Evolutionary conservation across 78 protist species (phyloP), one percentile per base, ranked within the genome.

Genomic region (Tieghemostelium lacteum): DNA sequence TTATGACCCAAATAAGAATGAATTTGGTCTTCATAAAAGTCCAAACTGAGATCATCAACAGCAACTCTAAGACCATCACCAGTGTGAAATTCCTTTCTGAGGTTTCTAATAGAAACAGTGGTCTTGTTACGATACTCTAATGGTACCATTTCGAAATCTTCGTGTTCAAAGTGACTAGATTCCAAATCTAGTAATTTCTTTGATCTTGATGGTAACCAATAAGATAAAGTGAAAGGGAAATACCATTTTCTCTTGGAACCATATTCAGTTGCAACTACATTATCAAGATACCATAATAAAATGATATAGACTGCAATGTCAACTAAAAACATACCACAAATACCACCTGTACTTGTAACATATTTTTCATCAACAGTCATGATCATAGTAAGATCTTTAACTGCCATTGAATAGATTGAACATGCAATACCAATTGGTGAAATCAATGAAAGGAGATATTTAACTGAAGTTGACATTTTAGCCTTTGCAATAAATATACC

Each of bases 401-500:
- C 31, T 19, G 37, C 65, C 63, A 64, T 64, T 33, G 75, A n/a
- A 64, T 37, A 77, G 0, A 37, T 49, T 24, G 87, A 52, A 65
- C 75, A 65, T 6, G 87, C 74, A 22, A 77, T 29, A 28, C 63
- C 91, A 69, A 83, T 60, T 39, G 91, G 91, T 69, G 91, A 69
- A 19, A 83, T 22, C 26, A 83, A 33, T 37, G 62, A 69, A 12
- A 83, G 52, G 36, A 83, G 40, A 10, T 37, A 45, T 60, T 83
- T 83, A 8, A 34, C 78, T 19, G n/a, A 33, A 22, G 52, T 61
- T 2, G 50, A 49, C 17, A 83, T 45, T 6, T 69, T 52, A n/a
- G 24, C 61, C n/a, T 83, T 83, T 8, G 91, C 76, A 58, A 83
- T 45, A 57, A 83, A 83, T 16, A 83, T 60, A 83, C 91, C 91